These are phyloP conservation scores for Trametes cinnabarina DNA, from an alignment of 768 basidiomycete species.

Conservation along the genomic window DNA sequence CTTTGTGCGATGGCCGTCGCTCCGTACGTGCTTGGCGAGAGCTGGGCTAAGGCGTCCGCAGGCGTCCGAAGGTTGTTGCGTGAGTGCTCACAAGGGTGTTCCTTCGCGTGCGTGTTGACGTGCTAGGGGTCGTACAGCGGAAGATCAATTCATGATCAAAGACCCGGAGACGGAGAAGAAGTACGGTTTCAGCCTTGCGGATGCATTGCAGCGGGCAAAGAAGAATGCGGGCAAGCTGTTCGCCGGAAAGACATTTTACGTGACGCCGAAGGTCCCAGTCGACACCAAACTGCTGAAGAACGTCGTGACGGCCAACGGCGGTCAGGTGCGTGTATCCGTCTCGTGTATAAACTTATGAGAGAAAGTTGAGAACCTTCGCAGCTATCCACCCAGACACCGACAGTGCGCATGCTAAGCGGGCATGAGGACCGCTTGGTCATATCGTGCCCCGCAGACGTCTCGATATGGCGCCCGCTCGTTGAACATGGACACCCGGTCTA, in stretches of 20 bases:
- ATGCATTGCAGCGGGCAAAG: slow-evolving; percentile 61
- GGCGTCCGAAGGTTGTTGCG: slow-evolving; percentile 59
- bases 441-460: slow-evolving; percentile 60
- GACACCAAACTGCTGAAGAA: slow-evolving; percentile 63
- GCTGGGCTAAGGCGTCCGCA: slow-evolving; percentile 68
- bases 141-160: slow-evolving; percentile 53
- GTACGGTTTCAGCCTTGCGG: slow-evolving; percentile 60
- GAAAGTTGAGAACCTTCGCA: slow-evolving; percentile 21
- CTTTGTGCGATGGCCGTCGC: slow-evolving; percentile 68
- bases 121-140: slow-evolving; percentile 43
- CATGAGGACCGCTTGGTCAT: slow-evolving; percentile 56
- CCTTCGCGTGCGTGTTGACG: not conserved
- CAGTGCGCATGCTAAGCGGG: slow-evolving; percentile 50
- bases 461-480: slow-evolving; percentile 64
- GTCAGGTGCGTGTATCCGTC: slow-evolving; percentile 48
- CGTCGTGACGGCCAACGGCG: slow-evolving; percentile 69
- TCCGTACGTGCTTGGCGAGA: slow-evolving; percentile 58
- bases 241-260: slow-evolving; percentile 65
- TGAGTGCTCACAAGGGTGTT: slow-evolving; percentile 35
- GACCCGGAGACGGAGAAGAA: slow-evolving; percentile 66
- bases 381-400: slow-evolving; percentile 50
- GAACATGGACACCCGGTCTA: slow-evolving; percentile 57
- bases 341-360: not conserved
- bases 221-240: slow-evolving; percentile 54
- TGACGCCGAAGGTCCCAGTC: slow-evolving; percentile 63